Conservation (phyloP, 352 stramenopile species). For the Globisporangium nodosum region DNA sequence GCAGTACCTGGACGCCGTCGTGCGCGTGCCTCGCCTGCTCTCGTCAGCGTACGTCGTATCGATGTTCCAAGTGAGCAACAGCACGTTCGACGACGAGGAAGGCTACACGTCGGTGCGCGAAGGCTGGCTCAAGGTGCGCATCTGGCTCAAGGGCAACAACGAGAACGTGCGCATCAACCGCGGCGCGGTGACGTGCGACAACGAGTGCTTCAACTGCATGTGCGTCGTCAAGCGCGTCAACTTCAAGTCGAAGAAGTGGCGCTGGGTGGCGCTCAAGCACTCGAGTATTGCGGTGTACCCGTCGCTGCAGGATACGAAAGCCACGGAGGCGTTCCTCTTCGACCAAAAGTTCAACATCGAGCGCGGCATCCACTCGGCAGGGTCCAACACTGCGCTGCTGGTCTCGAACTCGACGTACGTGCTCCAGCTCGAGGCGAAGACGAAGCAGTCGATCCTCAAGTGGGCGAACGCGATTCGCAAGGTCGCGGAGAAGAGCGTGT, state of each 20-base stretch:
- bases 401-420: slow-evolving; percentile 82
- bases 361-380: slow-evolving; percentile 66
- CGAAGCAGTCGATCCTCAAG: slow-evolving; percentile 71
- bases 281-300: slow-evolving; percentile 76
- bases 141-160: slow-evolving; percentile 82
- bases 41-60: slow-evolving; percentile 66
- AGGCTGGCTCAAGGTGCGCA: slow-evolving; percentile 77
- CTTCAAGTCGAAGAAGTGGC: slow-evolving; percentile 76
- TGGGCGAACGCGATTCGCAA: slow-evolving; percentile 85
- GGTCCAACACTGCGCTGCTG: slow-evolving; percentile 70
- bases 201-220: slow-evolving; percentile 88
- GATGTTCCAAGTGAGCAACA: slow-evolving; percentile 81
- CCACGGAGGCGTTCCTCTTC: slow-evolving; percentile 71
- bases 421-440: slow-evolving; percentile 79
- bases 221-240: slow-evolving; percentile 83
- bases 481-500: slow-evolving; percentile 56
- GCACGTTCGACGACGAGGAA: slow-evolving; percentile 83
- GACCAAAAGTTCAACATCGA: slow-evolving; percentile 82
- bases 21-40: slow-evolving; percentile 56
- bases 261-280: slow-evolving; percentile 80
- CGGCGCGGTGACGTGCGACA: slow-evolving; percentile 69
- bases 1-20: slow-evolving; percentile 61
- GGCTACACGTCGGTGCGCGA: slow-evolving; percentile 71
- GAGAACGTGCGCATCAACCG: slow-evolving; percentile 85
- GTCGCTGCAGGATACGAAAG: slow-evolving; percentile 64